phyloP scores from a whole-genome alignment of 129 eudicot species.

The Lactuca saligna region DNA sequence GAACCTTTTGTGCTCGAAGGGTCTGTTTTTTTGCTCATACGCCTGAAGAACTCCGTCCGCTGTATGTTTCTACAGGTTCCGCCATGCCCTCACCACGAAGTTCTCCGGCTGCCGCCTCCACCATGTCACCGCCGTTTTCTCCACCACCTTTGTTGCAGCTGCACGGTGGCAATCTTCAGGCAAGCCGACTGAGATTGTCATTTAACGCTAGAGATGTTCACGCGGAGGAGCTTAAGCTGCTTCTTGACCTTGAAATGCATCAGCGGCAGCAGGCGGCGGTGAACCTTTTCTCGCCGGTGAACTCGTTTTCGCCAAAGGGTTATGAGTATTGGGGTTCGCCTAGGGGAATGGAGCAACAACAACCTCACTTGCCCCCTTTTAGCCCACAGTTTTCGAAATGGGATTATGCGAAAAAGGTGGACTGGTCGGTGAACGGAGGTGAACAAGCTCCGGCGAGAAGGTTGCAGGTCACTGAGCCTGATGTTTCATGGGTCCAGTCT shows the following conservation, averaged over 20 bases:
- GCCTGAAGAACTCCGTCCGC: conserved; percentile 38
- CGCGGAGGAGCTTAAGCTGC: conserved; percentile 30
- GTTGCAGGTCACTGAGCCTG: conserved; percentile 36
- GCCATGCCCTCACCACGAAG: conserved; percentile 30
- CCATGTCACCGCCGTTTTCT: conserved; percentile 14
- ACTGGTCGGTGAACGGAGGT: conserved; percentile 41
- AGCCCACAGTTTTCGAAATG: conserved; percentile 38
- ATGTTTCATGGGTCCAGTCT: conserved; percentile 52
- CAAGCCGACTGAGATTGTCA: conserved; percentile 38
- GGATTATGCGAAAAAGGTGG: conserved; percentile 35
- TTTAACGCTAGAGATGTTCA: conserved; percentile 40
- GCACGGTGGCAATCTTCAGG: conserved; percentile 38
- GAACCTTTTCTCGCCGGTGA: conserved; percentile 32
- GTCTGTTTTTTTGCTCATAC: conserved; percentile 52
- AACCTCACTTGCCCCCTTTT: conserved; percentile 34
- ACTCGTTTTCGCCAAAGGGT: conserved; percentile 32
- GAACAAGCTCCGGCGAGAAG: conserved; percentile 27
- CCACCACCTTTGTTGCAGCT: conserved; percentile 41
- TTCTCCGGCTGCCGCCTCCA: conserved; percentile 9
- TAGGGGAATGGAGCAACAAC: conserved; percentile 27
- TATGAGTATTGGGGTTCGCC: conserved; percentile 33
- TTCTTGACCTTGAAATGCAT: conserved; percentile 39
- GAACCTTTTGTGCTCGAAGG: conserved; percentile 35
- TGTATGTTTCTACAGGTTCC: conserved; percentile 31
- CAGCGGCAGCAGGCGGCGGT: conserved; percentile 24